Evolutionary conservation across 2,329 filamentous ascomycete species (phyloP).

Genomic region (Colletotrichum sp.): DNA sequence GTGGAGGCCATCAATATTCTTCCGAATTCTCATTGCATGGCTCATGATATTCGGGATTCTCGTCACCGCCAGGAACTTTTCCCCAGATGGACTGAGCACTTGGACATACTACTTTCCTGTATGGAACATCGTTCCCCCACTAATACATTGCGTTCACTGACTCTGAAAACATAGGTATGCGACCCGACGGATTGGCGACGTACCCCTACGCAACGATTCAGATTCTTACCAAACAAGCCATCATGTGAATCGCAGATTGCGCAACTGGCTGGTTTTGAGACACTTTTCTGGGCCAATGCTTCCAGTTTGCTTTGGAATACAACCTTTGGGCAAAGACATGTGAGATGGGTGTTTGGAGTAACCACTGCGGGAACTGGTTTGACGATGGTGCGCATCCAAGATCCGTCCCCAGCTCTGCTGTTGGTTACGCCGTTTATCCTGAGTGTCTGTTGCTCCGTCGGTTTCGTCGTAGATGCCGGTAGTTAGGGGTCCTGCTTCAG

Average conservation of each 20-base stretch:
- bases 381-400: neutral
- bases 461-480: neutral
- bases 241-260: neutral
- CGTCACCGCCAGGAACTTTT: neutral
- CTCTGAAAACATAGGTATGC: fast-evolving
- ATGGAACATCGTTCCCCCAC: fast-evolving
- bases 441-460: neutral
- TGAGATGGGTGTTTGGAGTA: neutral
- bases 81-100: fast-evolving
- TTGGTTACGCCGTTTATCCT: neutral
- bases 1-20: neutral
- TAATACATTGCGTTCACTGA: neutral
- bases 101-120: neutral
- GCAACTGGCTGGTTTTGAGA: neutral
- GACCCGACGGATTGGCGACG: neutral
- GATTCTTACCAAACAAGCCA: neutral
- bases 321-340: neutral
- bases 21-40: neutral
- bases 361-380: fast-evolving
- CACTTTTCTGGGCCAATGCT: fast-evolving
- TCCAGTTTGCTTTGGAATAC: neutral
- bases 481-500: neutral
- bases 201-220: neutral
- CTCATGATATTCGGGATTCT: neutral
- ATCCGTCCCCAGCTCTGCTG: neutral